Evolutionary conservation across 2,329 filamentous ascomycete species (phyloP).

Genomic region (Corinectria fuckeliana): DNA sequence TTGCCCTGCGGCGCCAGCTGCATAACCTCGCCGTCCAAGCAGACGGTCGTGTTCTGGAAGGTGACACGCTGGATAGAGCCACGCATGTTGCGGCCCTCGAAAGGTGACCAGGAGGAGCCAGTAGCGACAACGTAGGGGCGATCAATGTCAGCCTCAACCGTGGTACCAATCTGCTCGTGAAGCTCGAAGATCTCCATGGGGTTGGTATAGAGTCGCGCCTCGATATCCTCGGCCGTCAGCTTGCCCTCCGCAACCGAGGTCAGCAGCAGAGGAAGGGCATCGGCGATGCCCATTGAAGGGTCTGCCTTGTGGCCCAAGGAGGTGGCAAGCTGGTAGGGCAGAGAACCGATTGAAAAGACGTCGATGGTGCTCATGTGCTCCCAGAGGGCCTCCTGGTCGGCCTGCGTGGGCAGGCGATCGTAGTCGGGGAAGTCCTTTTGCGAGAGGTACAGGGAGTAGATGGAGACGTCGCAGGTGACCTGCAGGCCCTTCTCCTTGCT

Average conservation of each 20-base stretch:
- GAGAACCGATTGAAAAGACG: slow-evolving; percentile 78
- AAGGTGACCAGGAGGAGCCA: slow-evolving; percentile 69
- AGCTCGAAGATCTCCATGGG: slow-evolving; percentile 83
- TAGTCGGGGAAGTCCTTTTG: slow-evolving; percentile 74
- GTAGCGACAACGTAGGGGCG: slow-evolving; percentile 67
- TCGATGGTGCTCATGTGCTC: slow-evolving; percentile 75
- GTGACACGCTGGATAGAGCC: slow-evolving; percentile 77
- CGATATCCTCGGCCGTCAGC: slow-evolving; percentile 76
- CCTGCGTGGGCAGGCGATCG: slow-evolving; percentile 67
- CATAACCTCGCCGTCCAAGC: slow-evolving; percentile 71
- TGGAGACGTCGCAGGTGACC: slow-evolving; percentile 82
- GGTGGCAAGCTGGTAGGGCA: slow-evolving; percentile 77
- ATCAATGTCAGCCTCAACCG: slow-evolving; percentile 78
- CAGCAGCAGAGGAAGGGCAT: slow-evolving; percentile 76
- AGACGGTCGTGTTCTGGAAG: slow-evolving; percentile 77
- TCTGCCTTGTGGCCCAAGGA: slow-evolving; percentile 60
- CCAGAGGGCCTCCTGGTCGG: slow-evolving; percentile 78
- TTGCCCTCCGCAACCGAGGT: slow-evolving; percentile 78
- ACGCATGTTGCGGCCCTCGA: slow-evolving; percentile 71
- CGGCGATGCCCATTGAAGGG: slow-evolving; percentile 71
- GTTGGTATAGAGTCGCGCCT: slow-evolving; percentile 74
- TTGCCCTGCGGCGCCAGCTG: slow-evolving; percentile 65
- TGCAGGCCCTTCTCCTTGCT: slow-evolving; percentile 83
- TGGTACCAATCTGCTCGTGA: slow-evolving; percentile 77
- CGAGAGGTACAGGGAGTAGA: slow-evolving; percentile 79